Base-by-base conservation (phyloP, 208 protist genomes). In the Lotmaria passim region DNA sequence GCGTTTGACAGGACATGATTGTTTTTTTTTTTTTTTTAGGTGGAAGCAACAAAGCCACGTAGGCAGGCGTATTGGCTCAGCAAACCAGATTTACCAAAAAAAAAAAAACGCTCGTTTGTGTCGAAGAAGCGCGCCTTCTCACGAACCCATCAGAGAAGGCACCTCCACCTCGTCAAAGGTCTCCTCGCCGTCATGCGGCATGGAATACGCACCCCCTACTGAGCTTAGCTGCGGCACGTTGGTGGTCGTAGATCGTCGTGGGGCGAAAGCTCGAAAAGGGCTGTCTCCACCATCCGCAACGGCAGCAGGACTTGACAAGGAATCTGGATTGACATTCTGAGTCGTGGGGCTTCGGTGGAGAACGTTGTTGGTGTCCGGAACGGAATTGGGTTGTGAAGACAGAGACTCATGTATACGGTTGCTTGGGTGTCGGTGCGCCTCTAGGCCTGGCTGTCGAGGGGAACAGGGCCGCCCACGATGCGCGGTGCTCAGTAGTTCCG, bases 141-240 rank as follows among this genome's bases (percentile, higher is more conserved):
- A 73, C 50, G 68, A 73, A 11, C 68, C 68, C 44, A 73, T 65
- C 19, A 73, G 30, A 8, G 68, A 73, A 10, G 68, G 68, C 21
- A 73, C 14, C 38, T 73, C 68, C n/a, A 36, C 30, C 36, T 73
- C 68, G 24, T 73, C 68, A 12, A 73, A 60, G n/a, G 30, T 48
- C n/a, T 73, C 68, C 47, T 44, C 43, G 28, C 21, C 33, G 39
- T 26, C 17, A 10, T 26, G 14, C 19, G 48, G 33, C 17, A 12
- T n/a, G 43, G 7, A 17, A 17, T 30, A 55, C 26, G 58, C 24
- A 10, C 44, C n/a, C n/a, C n/a, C 15, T 34, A 51, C 2, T 7
- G 1, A 43, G 68, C 26, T 10, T 28, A 30, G 50, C 17, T 53
- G 68, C 26, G 46, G 46, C 21, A 44, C 11, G 8, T 26, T 48